Evolutionary conservation across 305 asterid genomes (phyloP).

Genomic region (Rubia balearica): DNA sequence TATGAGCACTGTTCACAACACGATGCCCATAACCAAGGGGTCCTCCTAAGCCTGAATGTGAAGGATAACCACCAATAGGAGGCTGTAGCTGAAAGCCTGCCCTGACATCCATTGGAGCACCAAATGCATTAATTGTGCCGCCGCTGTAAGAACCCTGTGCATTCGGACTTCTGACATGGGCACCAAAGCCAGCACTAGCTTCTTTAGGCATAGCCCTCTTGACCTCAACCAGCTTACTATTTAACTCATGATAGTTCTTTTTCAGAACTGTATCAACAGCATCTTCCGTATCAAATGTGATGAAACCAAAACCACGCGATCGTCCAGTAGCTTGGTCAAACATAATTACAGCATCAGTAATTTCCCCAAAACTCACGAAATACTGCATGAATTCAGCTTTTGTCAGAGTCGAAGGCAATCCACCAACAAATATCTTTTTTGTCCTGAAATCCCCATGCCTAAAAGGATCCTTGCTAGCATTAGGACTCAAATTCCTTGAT

Average conservation of each 20-base stretch:
- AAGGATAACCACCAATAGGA: conserved; percentile 30
- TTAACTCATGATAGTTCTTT: conserved; percentile 39
- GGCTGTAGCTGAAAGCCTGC: conserved; percentile 20
- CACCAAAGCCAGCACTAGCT: conserved; percentile 25
- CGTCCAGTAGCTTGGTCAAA: conserved; percentile 34
- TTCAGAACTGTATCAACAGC: conserved; percentile 37
- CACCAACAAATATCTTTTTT: conserved; percentile 50
- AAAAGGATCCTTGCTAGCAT: conserved; percentile 19
- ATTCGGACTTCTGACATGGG: conserved; percentile 19
- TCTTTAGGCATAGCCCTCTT: conserved; percentile 48
- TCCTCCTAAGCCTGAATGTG: conserved; percentile 31
- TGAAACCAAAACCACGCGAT: conserved; percentile 47
- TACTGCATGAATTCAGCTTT: conserved; percentile 36
- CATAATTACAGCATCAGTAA: conserved; percentile 43
- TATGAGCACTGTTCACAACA: not conserved
- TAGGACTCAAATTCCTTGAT: conserved; percentile 22
- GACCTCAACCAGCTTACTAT: conserved; percentile 41
- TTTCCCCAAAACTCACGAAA: conserved; percentile 33
- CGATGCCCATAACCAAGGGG: conserved; percentile 19
- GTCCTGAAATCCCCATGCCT: conserved; percentile 25
- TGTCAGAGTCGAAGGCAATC: conserved; percentile 38
- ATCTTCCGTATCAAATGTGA: conserved; percentile 42
- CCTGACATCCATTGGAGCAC: conserved; percentile 5
- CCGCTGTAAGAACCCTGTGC: conserved; percentile 22
- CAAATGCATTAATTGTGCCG: not conserved